Evolutionary conservation across 164 flowering plant genomes (phyloP), one percentile per base, ranked within the genome.

Genomic region (Platanus orientalis): DNA sequence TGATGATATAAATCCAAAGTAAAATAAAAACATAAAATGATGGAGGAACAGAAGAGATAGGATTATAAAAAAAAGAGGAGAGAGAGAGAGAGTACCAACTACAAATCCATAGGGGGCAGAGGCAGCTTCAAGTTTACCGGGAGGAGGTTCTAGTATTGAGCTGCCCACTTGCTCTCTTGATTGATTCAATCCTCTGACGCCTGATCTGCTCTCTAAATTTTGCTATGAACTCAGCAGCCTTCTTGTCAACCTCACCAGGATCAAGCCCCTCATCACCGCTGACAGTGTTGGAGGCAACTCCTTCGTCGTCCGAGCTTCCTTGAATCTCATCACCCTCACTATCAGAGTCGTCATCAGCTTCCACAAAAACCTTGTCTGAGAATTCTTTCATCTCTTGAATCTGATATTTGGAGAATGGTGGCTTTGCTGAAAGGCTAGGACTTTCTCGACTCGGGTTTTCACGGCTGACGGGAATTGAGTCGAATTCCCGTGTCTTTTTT

Each of bases 201-300:
- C 79, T 78, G 55, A 84, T 82, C 70, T 82, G 86, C 60, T 77
- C 81, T 55, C 75, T 70, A 42, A 82, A 84, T 69, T 76, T 82
- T 54, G 88, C 88, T 60, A 83, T 83, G 54, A 83, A 83, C 64
- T 84, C 89, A 28, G 78, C 81, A 17, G 89, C 89, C 66, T 82
- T 80, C 71, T 68, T 84, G 57, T 84, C 86, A 51, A 84, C 83
- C 69, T 82, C 84, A 57, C 60, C 26, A 9, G 74, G 29, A 24
- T 72, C 78, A 49, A 34, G 10, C 11, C 61, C 69, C 17, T 77
- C 71, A 32, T 71, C 69, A 40, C 58, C n/a, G n/a, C n/a, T 62
- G 14, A n/a, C 36, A 51, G 36, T 7, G 16, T 29, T 63, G 5
- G 57, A 44, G 19, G 20, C 23, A 42, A 48, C 57, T 57, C 68